Evolutionary conservation across 1,139 yeast genomes (phyloP), one percentile per base, ranked within the genome.

Genomic region (Candida freyschussii): DNA sequence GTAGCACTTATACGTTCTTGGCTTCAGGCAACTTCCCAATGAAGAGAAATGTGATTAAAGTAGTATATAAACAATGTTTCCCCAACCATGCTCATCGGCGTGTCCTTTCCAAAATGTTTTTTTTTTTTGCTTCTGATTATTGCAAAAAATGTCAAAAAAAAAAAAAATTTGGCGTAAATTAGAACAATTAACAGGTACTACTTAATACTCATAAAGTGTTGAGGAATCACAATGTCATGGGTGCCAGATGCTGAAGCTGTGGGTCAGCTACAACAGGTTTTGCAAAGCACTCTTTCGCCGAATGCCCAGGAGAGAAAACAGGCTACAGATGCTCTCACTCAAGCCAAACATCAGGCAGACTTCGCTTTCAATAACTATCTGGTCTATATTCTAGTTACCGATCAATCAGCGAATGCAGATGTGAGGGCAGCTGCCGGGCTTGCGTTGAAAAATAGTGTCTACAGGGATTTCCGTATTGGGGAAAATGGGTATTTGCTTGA

Each of bases 341-440:
- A 70, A 32, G 95, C 93, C 21, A 75, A 75, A 47, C 47, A 57
- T 14, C 84, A 82, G 51, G 78, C 84, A 1, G 93, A 85, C 54
- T 72, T 84, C 46, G 82, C 80, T 48, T n/a, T n/a, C n/a, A 39
- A 33, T 32, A 85, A 83, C 56, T 91, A 89, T 56, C 65, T 91
- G 25, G 69, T 85, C 25, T 75, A 72, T 49, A 69, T 89, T 31
- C 65, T 91, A 29, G 73, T 84, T 24, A 63, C 69, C 37, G 80
- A 80, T 29, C 62, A 56, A 6, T 47, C 56, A 7, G 15, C n/a
- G 11, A 55, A 53, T 22, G 62, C 72, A 14, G 79, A 80, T 29
- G 71, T 82, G 18, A 69, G 96, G 36, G 95, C 96, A 1, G 80
- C 95, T 0, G 91, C 96, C 1, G 98, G 97, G 11, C 63, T 89